Base-by-base conservation (phyloP, 129 eudicot genomes). In the Flaveria trinervia region DNA sequence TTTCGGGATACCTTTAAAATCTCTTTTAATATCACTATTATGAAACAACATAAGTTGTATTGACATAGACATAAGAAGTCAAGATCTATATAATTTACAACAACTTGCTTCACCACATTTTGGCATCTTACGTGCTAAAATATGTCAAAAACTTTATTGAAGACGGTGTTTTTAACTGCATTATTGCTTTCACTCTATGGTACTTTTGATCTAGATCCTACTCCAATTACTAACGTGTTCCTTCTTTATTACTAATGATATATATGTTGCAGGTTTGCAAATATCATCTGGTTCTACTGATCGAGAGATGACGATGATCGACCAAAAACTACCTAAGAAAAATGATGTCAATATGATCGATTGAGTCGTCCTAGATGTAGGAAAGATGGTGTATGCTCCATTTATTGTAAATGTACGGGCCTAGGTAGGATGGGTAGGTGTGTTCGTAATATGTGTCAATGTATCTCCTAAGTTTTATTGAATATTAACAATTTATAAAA, bases 381-480 rank as follows among this genome's bases (percentile, higher is more conserved):
- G 66, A 4, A 4, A 2, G 66, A 60, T 60, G 39, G 39, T 25
- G 66, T 3, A 60, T 60, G 66, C 17, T n/a, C 39, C 66, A 25
- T 10, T 23, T 60, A 25, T 6, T 60, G 66, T 60, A 60, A 60
- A 60, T 60, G 66, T 60, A 60, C 10, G 9, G 66, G 66, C 66
- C 9, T 10, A 12, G 66, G 66, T 14, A 60, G 41, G 9, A 25
- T 60, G 26, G 66, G 66, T n/a, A 60, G 13, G 17, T 60, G 66
- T 12, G 39, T 60, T 60, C 39, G 2, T 10, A 60, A 60, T 25
- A 7, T 11, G 25, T 60, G 66, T 60, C n/a, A 60, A 11, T 60
- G 66, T 60, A 16, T 23, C 41, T 23, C 12, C 9, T 60, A 60
- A 12, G 66, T 12, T 52, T 23, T 60, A 0, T 60, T 25, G 41